These are phyloP conservation scores for Xylaria telfairii DNA, from an alignment of 495 filamentous ascomycete species.

Conservation along the genomic window DNA sequence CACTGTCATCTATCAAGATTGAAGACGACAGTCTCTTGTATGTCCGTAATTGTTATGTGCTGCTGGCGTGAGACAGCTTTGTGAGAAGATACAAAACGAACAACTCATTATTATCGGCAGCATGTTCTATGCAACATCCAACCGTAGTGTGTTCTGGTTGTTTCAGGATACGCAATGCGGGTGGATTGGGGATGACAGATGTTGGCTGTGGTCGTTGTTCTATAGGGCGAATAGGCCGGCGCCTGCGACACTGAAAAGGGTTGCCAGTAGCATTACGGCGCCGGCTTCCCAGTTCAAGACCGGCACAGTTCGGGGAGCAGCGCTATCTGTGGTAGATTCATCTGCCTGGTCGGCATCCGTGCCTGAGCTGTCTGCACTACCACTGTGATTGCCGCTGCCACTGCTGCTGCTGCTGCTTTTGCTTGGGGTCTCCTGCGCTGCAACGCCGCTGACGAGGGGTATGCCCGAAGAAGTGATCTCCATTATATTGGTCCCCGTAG, in stretches of 20 bases:
- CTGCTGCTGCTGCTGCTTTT: neutral
- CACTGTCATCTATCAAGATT: neutral
- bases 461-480: constrained; percentile 52
- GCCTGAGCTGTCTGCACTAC: neutral
- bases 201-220: neutral
- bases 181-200: neutral
- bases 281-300: constrained; percentile 30
- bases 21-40: neutral
- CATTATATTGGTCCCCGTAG: constrained; percentile 56
- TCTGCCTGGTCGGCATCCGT: neutral
- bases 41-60: neutral
- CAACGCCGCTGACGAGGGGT: constrained; percentile 48
- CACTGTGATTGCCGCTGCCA: neutral
- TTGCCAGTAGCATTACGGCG: constrained; percentile 29
- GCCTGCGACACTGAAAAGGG: constrained; percentile 36
- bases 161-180: neutral
- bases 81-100: neutral
- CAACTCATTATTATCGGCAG: neutral
- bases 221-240: constrained; percentile 36
- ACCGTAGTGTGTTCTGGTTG: neutral
- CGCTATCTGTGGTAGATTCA: constrained; percentile 20
- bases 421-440: constrained; percentile 31
- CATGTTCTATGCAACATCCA: neutral
- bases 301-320: constrained; percentile 27
- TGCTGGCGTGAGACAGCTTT: neutral